Conservation (phyloP, 2,329 filamentous ascomycete species). For the Cercospora janseana region DNA sequence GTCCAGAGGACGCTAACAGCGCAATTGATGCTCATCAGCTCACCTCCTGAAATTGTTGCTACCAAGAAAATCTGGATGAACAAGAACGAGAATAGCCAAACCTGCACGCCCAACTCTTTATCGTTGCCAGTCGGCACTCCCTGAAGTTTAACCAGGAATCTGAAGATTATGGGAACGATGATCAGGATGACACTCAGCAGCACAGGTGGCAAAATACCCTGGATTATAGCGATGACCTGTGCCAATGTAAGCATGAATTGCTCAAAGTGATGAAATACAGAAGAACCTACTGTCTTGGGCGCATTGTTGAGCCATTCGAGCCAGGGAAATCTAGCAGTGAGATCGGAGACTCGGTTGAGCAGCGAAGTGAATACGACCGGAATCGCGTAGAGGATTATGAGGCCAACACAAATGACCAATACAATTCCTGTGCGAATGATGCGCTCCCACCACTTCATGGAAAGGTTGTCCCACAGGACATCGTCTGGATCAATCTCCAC, state of each 20-base stretch:
- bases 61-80: slow-evolving; percentile 94
- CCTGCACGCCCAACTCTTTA: slow-evolving; percentile 78
- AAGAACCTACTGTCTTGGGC: slow-evolving; percentile 46
- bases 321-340: slow-evolving; percentile 67
- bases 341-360: slow-evolving; percentile 70
- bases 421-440: slow-evolving; percentile 71
- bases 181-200: slow-evolving; percentile 74
- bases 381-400: slow-evolving; percentile 86
- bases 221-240: slow-evolving; percentile 62
- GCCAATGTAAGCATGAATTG: neutral
- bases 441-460: slow-evolving; percentile 87
- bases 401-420: slow-evolving; percentile 63
- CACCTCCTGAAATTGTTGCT: slow-evolving; percentile 78
- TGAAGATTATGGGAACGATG: slow-evolving; percentile 77
- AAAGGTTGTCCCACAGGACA: slow-evolving; percentile 97
- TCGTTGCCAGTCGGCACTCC: slow-evolving; percentile 81
- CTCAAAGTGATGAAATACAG: neutral
- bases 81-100: slow-evolving; percentile 89
- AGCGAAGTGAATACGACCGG: slow-evolving; percentile 86
- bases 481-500: slow-evolving; percentile 94
- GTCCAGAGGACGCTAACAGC: neutral
- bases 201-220: slow-evolving; percentile 81
- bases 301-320: slow-evolving; percentile 66
- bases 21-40: slow-evolving; percentile 46
- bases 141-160: slow-evolving; percentile 68